phyloP scores from a whole-genome alignment of 2,329 filamentous ascomycete species.

The Claviceps africana region DNA sequence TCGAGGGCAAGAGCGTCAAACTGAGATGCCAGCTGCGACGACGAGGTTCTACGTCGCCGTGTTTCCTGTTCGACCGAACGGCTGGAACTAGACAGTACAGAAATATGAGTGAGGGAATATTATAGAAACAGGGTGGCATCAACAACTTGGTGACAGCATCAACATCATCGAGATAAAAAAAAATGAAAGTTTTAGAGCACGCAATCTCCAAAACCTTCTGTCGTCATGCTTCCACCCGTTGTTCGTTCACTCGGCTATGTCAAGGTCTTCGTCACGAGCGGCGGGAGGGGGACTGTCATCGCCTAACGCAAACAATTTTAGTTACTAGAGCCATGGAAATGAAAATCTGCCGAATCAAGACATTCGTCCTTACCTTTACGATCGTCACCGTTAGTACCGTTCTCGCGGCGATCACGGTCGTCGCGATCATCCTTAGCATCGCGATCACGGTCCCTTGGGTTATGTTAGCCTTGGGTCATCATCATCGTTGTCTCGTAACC shows the following conservation, averaged over 20 bases:
- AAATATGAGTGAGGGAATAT: constrained; percentile 7
- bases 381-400: constrained; percentile 71
- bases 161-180: constrained; percentile 10
- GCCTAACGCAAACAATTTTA: background rate
- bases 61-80: constrained; percentile 10
- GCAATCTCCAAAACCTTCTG: constrained; percentile 2
- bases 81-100: constrained; percentile 9
- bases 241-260: constrained; percentile 64
- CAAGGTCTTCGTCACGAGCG: constrained; percentile 74
- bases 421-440: constrained; percentile 53
- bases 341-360: background rate
- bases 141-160: background rate
- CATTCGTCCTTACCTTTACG: constrained; percentile 55
- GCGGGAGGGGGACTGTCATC: constrained; percentile 64
- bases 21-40: constrained; percentile 1
- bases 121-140: background rate
- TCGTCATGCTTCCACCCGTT: background rate
- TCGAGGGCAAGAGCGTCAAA: constrained; percentile 1
- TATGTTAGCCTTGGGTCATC: constrained; percentile 14
- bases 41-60: constrained; percentile 12
- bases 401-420: constrained; percentile 61
- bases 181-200: constrained; percentile 1
- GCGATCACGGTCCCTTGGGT: constrained; percentile 36
- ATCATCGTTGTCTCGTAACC: background rate
- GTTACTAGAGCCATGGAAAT: background rate